phyloP scores from a whole-genome alignment of 176 grass and related monocot genomes.

The Bolboschoenus planiculmis region DNA sequence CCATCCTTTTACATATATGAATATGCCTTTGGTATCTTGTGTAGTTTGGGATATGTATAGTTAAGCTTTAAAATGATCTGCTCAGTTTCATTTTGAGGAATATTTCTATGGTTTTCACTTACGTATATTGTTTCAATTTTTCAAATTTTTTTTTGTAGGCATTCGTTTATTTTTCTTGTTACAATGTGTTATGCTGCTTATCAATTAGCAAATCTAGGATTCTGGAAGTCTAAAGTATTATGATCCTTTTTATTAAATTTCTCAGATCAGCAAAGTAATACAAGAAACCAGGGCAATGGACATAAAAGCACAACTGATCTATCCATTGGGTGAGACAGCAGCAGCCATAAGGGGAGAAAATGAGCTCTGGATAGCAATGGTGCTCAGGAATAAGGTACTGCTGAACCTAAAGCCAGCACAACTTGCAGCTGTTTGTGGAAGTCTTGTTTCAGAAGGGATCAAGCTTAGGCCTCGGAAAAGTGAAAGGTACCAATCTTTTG shows the following conservation, averaged over 20 bases:
- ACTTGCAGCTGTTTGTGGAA: conserved; percentile 90
- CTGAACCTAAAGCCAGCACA: conserved; percentile 87
- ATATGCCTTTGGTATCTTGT: background rate
- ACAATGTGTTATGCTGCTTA: background rate
- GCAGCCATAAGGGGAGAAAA: conserved; percentile 92
- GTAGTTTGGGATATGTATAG: background rate
- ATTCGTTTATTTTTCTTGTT: background rate
- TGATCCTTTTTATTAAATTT: conserved; percentile 24
- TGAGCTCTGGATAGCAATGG: conserved; percentile 92
- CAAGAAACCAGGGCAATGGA: conserved; percentile 89
- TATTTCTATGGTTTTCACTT: background rate
- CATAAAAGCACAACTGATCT: conserved; percentile 79
- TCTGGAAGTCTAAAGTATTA: background rate
- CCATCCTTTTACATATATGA: conserved; percentile 11
- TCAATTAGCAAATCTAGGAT: background rate
- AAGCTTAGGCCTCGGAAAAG: conserved; percentile 92
- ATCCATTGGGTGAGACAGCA: conserved; percentile 94
- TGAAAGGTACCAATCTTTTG: conserved; percentile 43
- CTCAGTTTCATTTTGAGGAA: background rate
- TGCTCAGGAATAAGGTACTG: conserved; percentile 82
- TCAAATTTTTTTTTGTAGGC: background rate
- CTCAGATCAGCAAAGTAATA: conserved; percentile 93
- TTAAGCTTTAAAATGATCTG: background rate
- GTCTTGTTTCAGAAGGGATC: conserved; percentile 97
- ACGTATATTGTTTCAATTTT: background rate